These are phyloP conservation scores for Pholiota molesta DNA, from an alignment of 768 basidiomycete genomes.

Conservation along the genomic window DNA sequence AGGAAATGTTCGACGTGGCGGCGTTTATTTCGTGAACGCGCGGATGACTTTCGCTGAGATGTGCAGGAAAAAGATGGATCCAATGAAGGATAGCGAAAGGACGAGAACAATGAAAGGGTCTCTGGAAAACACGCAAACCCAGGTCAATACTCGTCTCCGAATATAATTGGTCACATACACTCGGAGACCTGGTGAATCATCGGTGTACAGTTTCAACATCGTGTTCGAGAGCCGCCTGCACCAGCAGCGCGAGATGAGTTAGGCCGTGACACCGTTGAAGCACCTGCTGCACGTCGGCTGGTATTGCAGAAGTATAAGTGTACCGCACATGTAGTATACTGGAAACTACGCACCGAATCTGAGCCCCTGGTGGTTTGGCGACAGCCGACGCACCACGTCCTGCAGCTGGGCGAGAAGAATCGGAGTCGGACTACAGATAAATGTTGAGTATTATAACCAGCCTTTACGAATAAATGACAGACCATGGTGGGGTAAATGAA, in stretches of 20 bases:
- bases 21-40: constrained; percentile 77
- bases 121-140: constrained; percentile 40
- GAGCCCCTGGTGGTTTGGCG: constrained; percentile 77
- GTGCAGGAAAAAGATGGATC: constrained; percentile 98
- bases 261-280: constrained; percentile 64
- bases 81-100: constrained; percentile 95
- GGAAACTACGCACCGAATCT: constrained; percentile 61
- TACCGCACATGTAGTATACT: not conserved
- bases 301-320: constrained; percentile 7
- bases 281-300: constrained; percentile 75
- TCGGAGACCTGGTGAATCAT: constrained; percentile 95
- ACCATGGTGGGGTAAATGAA: constrained; percentile 40
- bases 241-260: constrained; percentile 91
- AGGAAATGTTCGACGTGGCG: constrained; percentile 7
- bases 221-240: constrained; percentile 97
- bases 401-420: constrained; percentile 53
- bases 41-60: constrained; percentile 95
- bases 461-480: constrained; percentile 13
- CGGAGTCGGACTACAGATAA: constrained; percentile 73
- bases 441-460: not conserved
- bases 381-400: constrained; percentile 50
- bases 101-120: constrained; percentile 97
- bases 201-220: constrained; percentile 98
- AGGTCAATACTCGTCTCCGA: not conserved
- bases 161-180: constrained; percentile 60